phyloP scores from a whole-genome alignment of 2,329 filamentous ascomycete species.

The Allantophomopsis lycopodina region DNA sequence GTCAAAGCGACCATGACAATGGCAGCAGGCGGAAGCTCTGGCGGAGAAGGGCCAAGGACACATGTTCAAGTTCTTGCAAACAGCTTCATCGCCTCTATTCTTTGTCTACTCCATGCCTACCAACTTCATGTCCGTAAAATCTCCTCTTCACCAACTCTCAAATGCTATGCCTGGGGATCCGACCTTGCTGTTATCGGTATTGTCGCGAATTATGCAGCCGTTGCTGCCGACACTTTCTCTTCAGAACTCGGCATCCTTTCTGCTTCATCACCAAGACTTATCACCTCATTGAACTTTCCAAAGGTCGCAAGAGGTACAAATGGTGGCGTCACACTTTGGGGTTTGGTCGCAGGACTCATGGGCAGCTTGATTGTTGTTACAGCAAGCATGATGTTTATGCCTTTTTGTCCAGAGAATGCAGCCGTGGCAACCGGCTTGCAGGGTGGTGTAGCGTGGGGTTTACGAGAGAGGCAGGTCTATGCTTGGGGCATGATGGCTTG shows the following conservation, averaged over 20 bases:
- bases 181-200: slow-evolving; percentile 52
- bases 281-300: slow-evolving; percentile 65
- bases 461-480: slow-evolving; percentile 34
- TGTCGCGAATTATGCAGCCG: slow-evolving; percentile 77
- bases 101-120: slow-evolving; percentile 43
- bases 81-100: slow-evolving; percentile 61
- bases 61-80: slow-evolving; percentile 85
- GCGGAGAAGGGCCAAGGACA: slow-evolving; percentile 71
- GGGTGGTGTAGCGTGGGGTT: slow-evolving; percentile 35
- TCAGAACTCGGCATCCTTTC: slow-evolving; percentile 92
- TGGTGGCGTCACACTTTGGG: slow-evolving; percentile 70
- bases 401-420: slow-evolving; percentile 37
- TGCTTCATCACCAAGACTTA: slow-evolving; percentile 60
- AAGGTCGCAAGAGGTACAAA: slow-evolving; percentile 85
- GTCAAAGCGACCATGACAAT: slow-evolving; percentile 74
- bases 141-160: slow-evolving; percentile 2
- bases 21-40: slow-evolving; percentile 55
- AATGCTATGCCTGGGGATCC: slow-evolving; percentile 45
- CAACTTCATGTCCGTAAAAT: slow-evolving; percentile 36
- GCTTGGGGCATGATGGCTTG: slow-evolving; percentile 47
- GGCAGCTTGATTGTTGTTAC: slow-evolving; percentile 59
- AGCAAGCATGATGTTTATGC: slow-evolving; percentile 50
- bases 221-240: slow-evolving; percentile 86
- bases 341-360: slow-evolving; percentile 58
- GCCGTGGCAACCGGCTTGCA: slow-evolving; percentile 9